These are phyloP conservation scores for Pyrenophora graminea DNA, from an alignment of 2,329 filamentous ascomycete genomes.

Conservation along the genomic window DNA sequence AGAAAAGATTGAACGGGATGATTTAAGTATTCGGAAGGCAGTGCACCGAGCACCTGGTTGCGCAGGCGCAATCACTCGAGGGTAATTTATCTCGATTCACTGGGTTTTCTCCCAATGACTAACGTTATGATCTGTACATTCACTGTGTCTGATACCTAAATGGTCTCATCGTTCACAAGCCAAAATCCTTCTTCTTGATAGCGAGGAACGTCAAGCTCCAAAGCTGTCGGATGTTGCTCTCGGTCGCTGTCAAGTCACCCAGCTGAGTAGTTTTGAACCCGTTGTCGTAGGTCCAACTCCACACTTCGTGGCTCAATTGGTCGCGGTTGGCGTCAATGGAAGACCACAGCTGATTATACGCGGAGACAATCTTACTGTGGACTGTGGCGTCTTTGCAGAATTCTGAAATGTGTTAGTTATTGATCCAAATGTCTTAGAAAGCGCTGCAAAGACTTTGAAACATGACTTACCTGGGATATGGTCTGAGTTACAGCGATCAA, in stretches of 20 bases:
- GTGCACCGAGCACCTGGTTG: too few species aligned
- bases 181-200: constrained; percentile 50
- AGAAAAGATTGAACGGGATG: too few species aligned
- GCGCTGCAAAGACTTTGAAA: neutral
- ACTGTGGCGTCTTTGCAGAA: constrained; percentile 58
- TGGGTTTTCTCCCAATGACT: too few species aligned
- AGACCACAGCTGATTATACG: constrained; percentile 66
- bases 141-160: too few species aligned
- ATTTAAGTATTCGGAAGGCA: too few species aligned
- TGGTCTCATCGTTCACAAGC: neutral
- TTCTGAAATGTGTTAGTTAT: constrained; percentile 38
- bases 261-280: constrained; percentile 57
- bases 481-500: constrained; percentile 54
- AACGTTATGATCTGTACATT: too few species aligned
- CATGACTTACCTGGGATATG: constrained; percentile 12
- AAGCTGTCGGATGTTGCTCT: constrained; percentile 61
- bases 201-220: constrained; percentile 65
- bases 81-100: too few species aligned
- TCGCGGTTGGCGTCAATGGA: constrained; percentile 60
- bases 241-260: constrained; percentile 55
- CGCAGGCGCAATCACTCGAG: too few species aligned
- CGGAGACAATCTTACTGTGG: constrained; percentile 50
- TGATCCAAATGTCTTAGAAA: neutral
- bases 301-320: constrained; percentile 62
- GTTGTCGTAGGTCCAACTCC: constrained; percentile 63